Conservation (phyloP, 73 alveolate genomes). For the Durusdinium trenchii region DNA sequence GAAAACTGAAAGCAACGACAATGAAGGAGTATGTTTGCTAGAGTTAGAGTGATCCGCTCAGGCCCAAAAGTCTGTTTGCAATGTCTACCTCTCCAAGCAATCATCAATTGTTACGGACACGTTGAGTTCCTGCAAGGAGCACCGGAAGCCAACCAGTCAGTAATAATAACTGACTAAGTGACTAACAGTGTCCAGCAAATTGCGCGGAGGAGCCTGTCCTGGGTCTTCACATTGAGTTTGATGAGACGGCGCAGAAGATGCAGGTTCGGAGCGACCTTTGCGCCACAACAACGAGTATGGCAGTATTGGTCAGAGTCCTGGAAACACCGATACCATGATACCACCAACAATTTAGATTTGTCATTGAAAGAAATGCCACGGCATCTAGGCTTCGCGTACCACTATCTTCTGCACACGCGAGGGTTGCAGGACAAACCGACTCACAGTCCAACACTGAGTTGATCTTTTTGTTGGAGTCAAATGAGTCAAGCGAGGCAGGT, state of each 20-base stretch:
- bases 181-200: too few species aligned
- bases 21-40: too few species aligned
- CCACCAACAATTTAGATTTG: not conserved
- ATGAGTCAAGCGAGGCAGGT: not conserved
- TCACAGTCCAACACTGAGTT: not conserved
- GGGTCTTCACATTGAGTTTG: conserved; percentile 48
- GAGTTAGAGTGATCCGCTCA: too few species aligned
- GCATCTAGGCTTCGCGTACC: not conserved
- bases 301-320: not conserved
- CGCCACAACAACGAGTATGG: not conserved
- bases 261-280: not conserved
- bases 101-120: too few species aligned
- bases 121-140: too few species aligned
- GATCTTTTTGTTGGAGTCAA: not conserved
- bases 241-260: conserved; percentile 47
- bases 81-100: too few species aligned
- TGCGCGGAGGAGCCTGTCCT: too few species aligned
- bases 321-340: not conserved
- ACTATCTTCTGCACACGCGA: not conserved
- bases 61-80: too few species aligned
- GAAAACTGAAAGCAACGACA: too few species aligned
- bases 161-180: too few species aligned
- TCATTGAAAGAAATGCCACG: not conserved
- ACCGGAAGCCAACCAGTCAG: too few species aligned
- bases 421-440: not conserved